Conservation (phyloP, 208 protist species). For the Leptomonas pyrrhocoris region DNA sequence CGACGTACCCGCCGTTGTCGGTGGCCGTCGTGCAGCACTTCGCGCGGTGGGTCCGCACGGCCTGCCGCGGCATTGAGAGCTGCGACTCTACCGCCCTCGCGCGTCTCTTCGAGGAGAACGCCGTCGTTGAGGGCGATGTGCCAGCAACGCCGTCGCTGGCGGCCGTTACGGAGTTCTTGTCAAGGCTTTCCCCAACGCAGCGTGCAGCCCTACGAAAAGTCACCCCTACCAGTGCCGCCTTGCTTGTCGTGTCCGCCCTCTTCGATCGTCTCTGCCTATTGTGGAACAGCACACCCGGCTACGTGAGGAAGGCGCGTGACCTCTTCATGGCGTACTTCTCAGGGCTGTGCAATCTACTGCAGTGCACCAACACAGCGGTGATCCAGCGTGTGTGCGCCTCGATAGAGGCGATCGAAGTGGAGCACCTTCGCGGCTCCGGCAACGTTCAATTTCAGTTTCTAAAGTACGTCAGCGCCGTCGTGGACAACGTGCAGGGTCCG, state of each 20-base stretch:
- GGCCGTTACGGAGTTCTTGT: constrained; percentile 12
- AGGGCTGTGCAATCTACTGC: constrained; percentile 72
- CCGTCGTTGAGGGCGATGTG: constrained; percentile 15
- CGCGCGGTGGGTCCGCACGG: constrained; percentile 47
- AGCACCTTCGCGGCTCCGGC: constrained; percentile 65
- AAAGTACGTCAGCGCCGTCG: constrained; percentile 63
- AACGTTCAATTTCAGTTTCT: constrained; percentile 61
- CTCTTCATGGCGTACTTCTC: constrained; percentile 83
- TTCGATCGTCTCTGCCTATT: constrained; percentile 81
- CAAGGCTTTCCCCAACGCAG: constrained; percentile 26
- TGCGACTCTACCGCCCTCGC: constrained; percentile 57
- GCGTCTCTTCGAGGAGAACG: constrained; percentile 41
- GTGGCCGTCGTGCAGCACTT: constrained; percentile 69
- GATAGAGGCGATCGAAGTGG: constrained; percentile 75
- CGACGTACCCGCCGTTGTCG: constrained; percentile 53
- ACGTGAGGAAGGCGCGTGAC: constrained; percentile 36
- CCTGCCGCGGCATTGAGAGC: constrained; percentile 60
- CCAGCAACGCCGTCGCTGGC: constrained; percentile 10
- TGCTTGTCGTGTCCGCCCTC: constrained; percentile 76
- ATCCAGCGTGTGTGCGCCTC: constrained; percentile 83
- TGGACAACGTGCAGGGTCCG: constrained; percentile 58
- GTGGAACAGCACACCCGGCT: constrained; percentile 46
- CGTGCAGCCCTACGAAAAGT: constrained; percentile 43
- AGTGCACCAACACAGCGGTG: constrained; percentile 65
- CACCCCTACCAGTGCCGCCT: constrained; percentile 59